Base-by-base conservation (phyloP, 2,329 filamentous ascomycete species). In the Tolypocladium sp. region DNA sequence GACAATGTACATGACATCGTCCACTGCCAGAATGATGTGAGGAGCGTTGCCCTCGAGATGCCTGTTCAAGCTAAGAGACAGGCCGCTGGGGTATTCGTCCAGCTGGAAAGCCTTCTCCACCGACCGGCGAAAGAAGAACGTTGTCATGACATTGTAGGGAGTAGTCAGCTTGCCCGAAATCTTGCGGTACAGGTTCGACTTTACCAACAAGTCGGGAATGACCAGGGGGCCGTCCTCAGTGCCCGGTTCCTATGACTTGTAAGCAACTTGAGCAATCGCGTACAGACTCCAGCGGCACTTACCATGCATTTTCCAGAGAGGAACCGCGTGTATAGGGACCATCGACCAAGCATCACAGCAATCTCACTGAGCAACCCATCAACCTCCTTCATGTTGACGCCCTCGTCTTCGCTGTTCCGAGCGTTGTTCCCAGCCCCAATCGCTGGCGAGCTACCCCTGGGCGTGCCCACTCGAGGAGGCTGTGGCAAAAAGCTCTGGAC, bases 1-100 rank as follows among this genome's bases (percentile, higher is more conserved):
- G 70, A 96, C 90, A 66, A 99, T 97, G 74, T 97, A 99, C 93
- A 99, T 97, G 69, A 97, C 92, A 75, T 97, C 94, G 76, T 99
- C 94, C 10, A 99, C 92, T 0, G 93, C 92, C 2, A 92, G 92
- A 51, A 94, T 93, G 67, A 99, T 96, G 69, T 91, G 95, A 0
- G 94, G 94, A 3, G 91, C 84, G 66, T 92, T 91, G 60, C 87
- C 83, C 57, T 88, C 85, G 51, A 96, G 79, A 4, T 88, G 80
- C 68, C 82, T 89, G 67, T 82, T 87, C 49, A 88, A 79, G 68
- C 87, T 91, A 40, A 99, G 79, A 0, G 90, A 89, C 25, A 99
- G 77, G 25, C 91, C 91, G 1, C 81, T 76, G 0, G 94, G 94
- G 25, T 87, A 83, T 71, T 99, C 95, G 70, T 99, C 94, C 53